Evolutionary conservation across 768 basidiomycete species (phyloP), one percentile per base, ranked within the genome.

Genomic region (Termitomyces sp.): DNA sequence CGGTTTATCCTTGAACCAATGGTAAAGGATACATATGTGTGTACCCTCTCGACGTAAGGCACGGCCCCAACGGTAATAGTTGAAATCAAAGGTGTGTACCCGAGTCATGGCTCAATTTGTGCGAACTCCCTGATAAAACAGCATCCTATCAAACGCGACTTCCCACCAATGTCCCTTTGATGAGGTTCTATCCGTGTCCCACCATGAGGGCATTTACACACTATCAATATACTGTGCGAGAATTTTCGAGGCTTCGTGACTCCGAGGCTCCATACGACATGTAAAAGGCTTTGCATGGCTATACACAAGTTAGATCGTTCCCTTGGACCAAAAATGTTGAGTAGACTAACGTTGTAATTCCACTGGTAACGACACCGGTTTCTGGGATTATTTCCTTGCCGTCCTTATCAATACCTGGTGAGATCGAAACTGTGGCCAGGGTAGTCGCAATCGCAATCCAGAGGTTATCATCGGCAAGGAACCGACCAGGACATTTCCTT

Each of bases 381-480:
- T 57, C 56, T 20, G 75, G 74, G 30, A 72, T 71, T 10, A 76
- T 68, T 54, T 75, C 72, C 20, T 67, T 53, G 2, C 77, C 75
- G 47, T 67, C 52, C 33, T 55, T 57, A 47, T 76, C 72, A 5
- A 67, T 45, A 2, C 71, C 69, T 60, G 74, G 76, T 16, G 59
- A 58, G 34, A 79, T 73, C 24, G 72, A 60, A 53, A 79, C 76
- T 3, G 58, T 59, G 5, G 68, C 47, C 12, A 70, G 49, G 9
- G 66, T 55, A 10, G 59, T 63, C 4, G 63, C 63, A 5, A 67
- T 58, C 18, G 62, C 60, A 39, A 62, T 57, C 64, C 72, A 73
- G 39, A 78, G 20, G 13, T 73, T 76, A 3, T 73, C 69, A 24
- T 79, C 75, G 5, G 76, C 79, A 40, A 82, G 66, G 44, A 75